Percentiles rank a stretch among this genome's conserved stretches.
Evolutionary conservation across 306 rosid genomes (phyloP).

Genomic region (Quercus rubra): DNA sequence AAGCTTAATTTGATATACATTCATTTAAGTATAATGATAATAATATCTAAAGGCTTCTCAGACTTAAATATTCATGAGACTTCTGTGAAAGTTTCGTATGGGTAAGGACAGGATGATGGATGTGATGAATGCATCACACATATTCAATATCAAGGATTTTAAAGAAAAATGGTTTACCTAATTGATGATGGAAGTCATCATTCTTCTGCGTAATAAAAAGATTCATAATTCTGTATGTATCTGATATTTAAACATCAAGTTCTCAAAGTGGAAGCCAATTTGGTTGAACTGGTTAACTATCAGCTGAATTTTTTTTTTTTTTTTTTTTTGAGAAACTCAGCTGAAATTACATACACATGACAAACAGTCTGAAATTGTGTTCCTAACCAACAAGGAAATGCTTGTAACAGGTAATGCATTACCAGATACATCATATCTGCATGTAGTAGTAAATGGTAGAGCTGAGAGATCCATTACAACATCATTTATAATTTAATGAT

Average conservation of each 20-base stretch:
- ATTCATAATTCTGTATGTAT: not conserved
- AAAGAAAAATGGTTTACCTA: too few relatives aligned
- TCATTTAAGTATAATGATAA: too few relatives aligned
- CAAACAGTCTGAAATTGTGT: not conserved
- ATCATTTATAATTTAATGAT: conserved; percentile 29
- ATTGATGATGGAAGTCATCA: too few relatives aligned
- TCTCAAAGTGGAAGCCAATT: not conserved
- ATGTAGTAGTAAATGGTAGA: conserved; percentile 14
- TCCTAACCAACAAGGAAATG: not conserved
- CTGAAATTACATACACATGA: not conserved
- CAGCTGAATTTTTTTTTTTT: not conserved
- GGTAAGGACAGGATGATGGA: too few relatives aligned
- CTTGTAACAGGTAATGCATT: not conserved
- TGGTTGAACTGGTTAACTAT: not conserved
- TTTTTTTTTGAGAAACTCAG: not conserved
- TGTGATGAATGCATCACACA: too few relatives aligned
- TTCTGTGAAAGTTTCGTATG: too few relatives aligned
- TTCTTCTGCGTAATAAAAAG: not conserved
- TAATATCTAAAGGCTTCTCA: too few relatives aligned
- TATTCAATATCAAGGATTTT: too few relatives aligned
- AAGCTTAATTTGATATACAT: too few relatives aligned
- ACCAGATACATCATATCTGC: not conserved
- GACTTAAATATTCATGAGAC: too few relatives aligned
- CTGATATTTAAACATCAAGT: not conserved
- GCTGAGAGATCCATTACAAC: conserved; percentile 28